Conservation (phyloP, 176 grass and related monocot species). For the Carex kokanica region DNA sequence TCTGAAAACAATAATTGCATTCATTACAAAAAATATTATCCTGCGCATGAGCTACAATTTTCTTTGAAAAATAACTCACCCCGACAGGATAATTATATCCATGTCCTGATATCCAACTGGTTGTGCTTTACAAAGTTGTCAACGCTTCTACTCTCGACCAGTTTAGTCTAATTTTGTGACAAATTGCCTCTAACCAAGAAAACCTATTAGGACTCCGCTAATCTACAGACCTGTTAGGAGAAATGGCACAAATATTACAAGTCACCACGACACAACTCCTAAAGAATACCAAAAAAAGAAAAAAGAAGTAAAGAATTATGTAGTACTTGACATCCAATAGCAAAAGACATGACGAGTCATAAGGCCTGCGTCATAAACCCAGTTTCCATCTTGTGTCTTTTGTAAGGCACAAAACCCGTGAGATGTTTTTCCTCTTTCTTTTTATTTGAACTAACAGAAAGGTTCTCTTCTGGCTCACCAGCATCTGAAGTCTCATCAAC, state of each 20-base stretch:
- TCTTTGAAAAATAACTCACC: background rate
- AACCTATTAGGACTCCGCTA: background rate
- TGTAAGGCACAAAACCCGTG: slow-evolving; percentile 56
- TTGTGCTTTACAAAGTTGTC: background rate
- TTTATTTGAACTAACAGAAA: slow-evolving; percentile 3
- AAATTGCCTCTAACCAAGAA: slow-evolving; percentile 5
- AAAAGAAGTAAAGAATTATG: background rate
- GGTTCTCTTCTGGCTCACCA: background rate
- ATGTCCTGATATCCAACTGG: background rate
- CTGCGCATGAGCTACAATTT: background rate
- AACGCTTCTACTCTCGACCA: background rate
- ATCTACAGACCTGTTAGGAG: background rate
- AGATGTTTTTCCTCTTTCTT: background rate
- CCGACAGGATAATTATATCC: background rate
- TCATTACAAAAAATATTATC: background rate
- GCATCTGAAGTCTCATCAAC: background rate
- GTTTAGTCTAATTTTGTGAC: slow-evolving; percentile 16
- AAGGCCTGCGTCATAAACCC: background rate
- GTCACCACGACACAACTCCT: background rate
- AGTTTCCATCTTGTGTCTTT: slow-evolving; percentile 43
- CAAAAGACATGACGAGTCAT: background rate
- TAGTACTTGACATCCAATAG: background rate
- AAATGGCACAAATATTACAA: background rate
- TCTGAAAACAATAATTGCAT: background rate
- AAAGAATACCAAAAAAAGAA: background rate